Conservation (phyloP, 352 stramenopile species). For the Globisporangium barbulae region DNA sequence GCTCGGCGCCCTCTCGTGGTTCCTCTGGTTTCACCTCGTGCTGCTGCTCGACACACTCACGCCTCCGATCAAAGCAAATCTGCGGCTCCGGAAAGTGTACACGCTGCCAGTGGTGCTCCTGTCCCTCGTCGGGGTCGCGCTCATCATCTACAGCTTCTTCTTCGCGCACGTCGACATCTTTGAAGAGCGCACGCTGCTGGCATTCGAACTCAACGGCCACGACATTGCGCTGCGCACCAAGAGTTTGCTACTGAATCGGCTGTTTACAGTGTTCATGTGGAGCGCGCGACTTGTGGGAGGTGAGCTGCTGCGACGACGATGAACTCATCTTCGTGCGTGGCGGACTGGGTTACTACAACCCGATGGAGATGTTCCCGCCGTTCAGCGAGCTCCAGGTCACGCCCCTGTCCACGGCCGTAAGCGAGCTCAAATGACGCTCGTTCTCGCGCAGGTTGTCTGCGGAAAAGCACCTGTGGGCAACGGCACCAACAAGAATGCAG, state of each 20-base stretch:
- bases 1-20: constrained; percentile 36
- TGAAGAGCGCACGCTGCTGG: constrained; percentile 25
- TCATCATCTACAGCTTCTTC: constrained; percentile 31
- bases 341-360: constrained; percentile 39
- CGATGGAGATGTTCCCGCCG: constrained; percentile 40
- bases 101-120: constrained; percentile 21
- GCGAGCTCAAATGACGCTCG: not conserved
- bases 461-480: not conserved
- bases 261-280: constrained; percentile 48
- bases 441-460: not conserved
- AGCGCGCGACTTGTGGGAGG: constrained; percentile 34
- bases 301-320: constrained; percentile 26
- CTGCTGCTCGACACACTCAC: constrained; percentile 44
- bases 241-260: constrained; percentile 35
- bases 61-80: constrained; percentile 21
- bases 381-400: not conserved
- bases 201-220: constrained; percentile 18
- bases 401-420: constrained; percentile 5
- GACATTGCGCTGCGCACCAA: constrained; percentile 31
- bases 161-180: constrained; percentile 25
- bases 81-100: constrained; percentile 24
- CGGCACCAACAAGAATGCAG: no score
- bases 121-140: constrained; percentile 20
- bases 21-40: constrained; percentile 44
- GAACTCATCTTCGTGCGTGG: constrained; percentile 40